Conservation (phyloP, 176 grass and related monocot species). For the Thinopyrum elongatum region DNA sequence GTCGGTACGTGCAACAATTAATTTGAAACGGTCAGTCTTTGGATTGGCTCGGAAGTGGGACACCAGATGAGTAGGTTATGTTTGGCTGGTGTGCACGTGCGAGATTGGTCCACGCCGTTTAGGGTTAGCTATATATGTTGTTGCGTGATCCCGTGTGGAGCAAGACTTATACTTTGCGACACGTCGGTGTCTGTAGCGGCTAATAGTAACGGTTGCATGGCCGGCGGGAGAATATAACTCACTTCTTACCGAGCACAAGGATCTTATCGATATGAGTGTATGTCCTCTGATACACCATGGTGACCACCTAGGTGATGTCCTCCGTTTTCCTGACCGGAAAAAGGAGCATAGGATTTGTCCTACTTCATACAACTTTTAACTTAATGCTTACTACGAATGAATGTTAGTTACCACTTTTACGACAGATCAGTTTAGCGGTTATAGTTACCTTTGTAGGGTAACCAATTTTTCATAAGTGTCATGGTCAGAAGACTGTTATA, state of each 20-base stretch:
- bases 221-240: not conserved
- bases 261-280: not conserved
- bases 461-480: not conserved
- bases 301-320: too few relatives aligned
- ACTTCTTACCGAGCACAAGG: not conserved
- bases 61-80: too few relatives aligned
- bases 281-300: too few relatives aligned
- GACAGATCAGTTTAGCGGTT: not conserved
- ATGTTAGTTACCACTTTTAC: not conserved
- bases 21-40: not conserved
- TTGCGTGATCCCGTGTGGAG: not conserved
- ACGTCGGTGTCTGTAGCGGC: not conserved
- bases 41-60: not conserved
- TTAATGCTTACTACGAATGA: not conserved
- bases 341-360: not conserved
- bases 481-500: too few relatives aligned
- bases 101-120: not conserved
- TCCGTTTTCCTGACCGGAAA: not conserved
- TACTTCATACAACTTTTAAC: not conserved
- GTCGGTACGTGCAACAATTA: not conserved
- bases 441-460: not conserved
- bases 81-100: not conserved
- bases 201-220: not conserved
- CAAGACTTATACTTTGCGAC: not conserved
- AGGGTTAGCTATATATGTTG: not conserved